Conservation (phyloP, 345 rosid species). For the Geranium brycei region DNA sequence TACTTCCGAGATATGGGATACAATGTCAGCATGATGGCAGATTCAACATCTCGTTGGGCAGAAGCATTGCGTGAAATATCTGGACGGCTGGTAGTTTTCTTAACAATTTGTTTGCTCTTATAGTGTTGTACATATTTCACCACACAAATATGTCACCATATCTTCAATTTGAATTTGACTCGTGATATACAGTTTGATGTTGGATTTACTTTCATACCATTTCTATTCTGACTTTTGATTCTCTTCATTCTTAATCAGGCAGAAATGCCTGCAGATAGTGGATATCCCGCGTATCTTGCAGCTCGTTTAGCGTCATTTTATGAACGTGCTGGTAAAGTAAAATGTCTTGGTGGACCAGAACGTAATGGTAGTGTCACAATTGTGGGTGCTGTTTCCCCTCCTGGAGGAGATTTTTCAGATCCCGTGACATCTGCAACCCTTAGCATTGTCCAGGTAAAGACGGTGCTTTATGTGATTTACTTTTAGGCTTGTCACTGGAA, state of each 20-base stretch:
- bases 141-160: too few relatives aligned
- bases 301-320: conserved; percentile 97
- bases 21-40: conserved; percentile 99
- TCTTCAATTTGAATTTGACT: background rate
- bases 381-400: conserved; percentile 99
- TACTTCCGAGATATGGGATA: conserved; percentile 98
- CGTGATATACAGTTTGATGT: background rate
- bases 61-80: conserved; percentile 99
- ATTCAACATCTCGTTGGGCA: conserved; percentile 99
- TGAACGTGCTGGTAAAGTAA: conserved; percentile 99
- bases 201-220: background rate
- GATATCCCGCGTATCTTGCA: conserved; percentile 98
- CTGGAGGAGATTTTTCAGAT: conserved; percentile 99
- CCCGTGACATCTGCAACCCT: conserved; percentile 99
- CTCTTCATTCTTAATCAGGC: conserved; percentile 48
- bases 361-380: conserved; percentile 98
- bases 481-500: background rate
- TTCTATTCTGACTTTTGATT: background rate
- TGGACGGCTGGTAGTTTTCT: conserved; percentile 72
- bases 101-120: background rate
- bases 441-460: conserved; percentile 89
- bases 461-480: conserved; percentile 4
- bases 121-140: background rate
- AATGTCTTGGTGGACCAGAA: conserved; percentile 96
- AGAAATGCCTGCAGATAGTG: conserved; percentile 99